Evolutionary conservation across 179 eudicot species (phyloP), one percentile per base, ranked within the genome.

Genomic region (Dionaea muscipula): DNA sequence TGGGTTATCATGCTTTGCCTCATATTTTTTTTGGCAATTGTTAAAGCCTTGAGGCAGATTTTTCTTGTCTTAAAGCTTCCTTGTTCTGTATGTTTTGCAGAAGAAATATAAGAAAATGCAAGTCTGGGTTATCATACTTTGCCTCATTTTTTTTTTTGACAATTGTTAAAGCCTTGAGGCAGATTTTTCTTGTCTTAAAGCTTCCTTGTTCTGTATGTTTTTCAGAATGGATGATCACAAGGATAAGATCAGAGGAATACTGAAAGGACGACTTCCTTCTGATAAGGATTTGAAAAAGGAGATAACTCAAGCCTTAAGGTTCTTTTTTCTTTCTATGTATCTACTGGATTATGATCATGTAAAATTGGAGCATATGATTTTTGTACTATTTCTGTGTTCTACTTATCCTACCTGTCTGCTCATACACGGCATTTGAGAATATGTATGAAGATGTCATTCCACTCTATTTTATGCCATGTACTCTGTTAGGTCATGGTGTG

Each of bases 191-290:
- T 43, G 47, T 18, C 14, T 22, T 38, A 51, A 58, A 38, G 57
- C 51, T 77, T 46, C 60, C 44, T 23, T 57, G 33, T 44, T 61
- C 26, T 56, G 41, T 63, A n/a, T 18, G 18, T 44, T n/a, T 73
- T 74, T 38, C 77, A 91, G 98, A 77, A 53, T 84, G 60, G 85
- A 84, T 65, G 98, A 91, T 22, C 49, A 70, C 76, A 82, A 74
- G 71, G 96, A 79, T 49, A 84, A 78, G 78, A 73, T 91, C 59
- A 82, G 75, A 77, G 83, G 76, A 64, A 80, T 76, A 51, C 71
- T 84, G 62, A 91, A 91, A 75, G 98, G 98, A 63, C 85, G 96
- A 68, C 75, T 84, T 51, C 98, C 98, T 41, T 59, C 74, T 17
- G 94, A 82, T 23, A 80, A 80, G 72, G 96, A 87, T 65, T 63